Evolutionary conservation across 176 grass and related monocot genomes (phyloP).

Genomic region (Rhynchospora breviuscula): DNA sequence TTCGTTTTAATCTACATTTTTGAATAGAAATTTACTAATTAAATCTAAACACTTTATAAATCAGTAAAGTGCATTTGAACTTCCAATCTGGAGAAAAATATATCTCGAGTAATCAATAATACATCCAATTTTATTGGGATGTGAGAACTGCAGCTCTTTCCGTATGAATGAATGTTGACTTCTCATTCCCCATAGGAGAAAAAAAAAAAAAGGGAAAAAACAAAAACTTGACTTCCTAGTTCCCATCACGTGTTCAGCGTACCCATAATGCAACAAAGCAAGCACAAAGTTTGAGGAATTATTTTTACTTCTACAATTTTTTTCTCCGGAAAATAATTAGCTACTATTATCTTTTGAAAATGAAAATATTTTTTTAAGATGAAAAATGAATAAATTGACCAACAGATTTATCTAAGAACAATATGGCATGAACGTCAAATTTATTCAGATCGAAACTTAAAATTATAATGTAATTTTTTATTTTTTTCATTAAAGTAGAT

Average conservation of each 20-base stretch:
- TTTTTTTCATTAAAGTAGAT: too few species aligned
- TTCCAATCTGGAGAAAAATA: background rate
- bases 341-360: background rate
- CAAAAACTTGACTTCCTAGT: background rate
- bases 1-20: background rate
- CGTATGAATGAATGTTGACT: background rate
- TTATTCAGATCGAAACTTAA: too few species aligned
- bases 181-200: too few species aligned
- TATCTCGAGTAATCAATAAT: background rate
- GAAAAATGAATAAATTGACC: too few species aligned
- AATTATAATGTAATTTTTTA: too few species aligned
- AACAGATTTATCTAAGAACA: too few species aligned
- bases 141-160: background rate
- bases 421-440: too few species aligned
- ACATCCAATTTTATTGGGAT: background rate
- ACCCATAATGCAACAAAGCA: background rate
- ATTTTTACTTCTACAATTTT: background rate
- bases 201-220: too few species aligned
- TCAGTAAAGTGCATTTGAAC: background rate
- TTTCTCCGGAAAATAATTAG: background rate
- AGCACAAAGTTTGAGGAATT: background rate
- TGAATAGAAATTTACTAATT: background rate
- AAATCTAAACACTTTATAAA: background rate
- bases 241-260: background rate
- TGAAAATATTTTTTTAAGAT: too few species aligned